Evolutionary conservation across 1,284 basidiomycete genomes (phyloP), one percentile per base, ranked within the genome.

Genomic region (Vanrija humicola): DNA sequence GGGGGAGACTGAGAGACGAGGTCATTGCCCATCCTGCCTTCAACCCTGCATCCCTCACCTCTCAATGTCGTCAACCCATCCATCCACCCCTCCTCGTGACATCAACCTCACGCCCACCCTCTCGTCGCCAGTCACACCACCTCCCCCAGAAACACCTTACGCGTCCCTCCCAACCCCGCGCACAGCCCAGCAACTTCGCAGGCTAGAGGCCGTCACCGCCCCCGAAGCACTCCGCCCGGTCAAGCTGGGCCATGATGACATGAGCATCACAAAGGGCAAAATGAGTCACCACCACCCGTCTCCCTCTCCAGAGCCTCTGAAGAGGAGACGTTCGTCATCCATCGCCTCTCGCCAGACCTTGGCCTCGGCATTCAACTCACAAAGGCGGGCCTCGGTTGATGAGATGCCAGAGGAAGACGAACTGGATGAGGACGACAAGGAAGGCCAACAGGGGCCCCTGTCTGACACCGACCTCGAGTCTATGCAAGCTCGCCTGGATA

Each of bases 111-210:
- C 59, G 3, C 53, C 59, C 5, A 54, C 58, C 12, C 58, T 67
- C 29, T 64, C 65, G 14, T 60, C 59, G 6, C 66, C 68, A 12
- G 56, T 58, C 21, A 66, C 68, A 10, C 65, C 65, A 1, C 55
- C 50, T 0, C 63, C 58, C 9, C 60, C 55, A 12, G 58, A 64
- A 42, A 64, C 65, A 1, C 64, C 65, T 0, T 57, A 62, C 53
- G 49, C 58, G 0, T 52, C 64, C 15, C 46, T 68, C 3, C 62
- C 60, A 3, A 68, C 64, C 5, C 66, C 66, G 2, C 40, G 47
- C 5, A 55, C 59, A 7, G 40, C 26, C 26, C 18, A 21, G 46
- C 39, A 26, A 23, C 38, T 46, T 25, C 28, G 10, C 26, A 34
- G 34, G 34, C 12, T 34, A 12, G 34, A 34, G 34, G 34, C 34